Evolutionary conservation across 2,329 filamentous ascomycete genomes (phyloP), one percentile per base, ranked within the genome.

Genomic region (Fusarium praegraminearum): DNA sequence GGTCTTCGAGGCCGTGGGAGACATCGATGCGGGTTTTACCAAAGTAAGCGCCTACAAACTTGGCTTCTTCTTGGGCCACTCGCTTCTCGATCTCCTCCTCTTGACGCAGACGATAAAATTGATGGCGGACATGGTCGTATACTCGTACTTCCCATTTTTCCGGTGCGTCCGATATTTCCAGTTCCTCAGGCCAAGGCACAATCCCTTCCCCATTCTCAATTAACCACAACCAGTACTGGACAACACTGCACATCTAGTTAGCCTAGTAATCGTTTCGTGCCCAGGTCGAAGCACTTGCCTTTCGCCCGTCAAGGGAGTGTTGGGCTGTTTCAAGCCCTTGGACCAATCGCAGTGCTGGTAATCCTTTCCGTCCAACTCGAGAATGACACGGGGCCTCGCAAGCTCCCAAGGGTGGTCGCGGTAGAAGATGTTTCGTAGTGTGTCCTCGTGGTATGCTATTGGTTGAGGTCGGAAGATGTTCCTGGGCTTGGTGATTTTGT

Each of bases 401-500:
- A 99, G 83, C 81, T 99, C 96, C 96, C 96, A 99, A 7, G 96
- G 96, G 78, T 99, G 96, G 79, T 99, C 95, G 76, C 86, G 89
- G 83, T 93, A 99, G 83, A 98, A 99, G 30, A 90, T 88, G 72
- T 82, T 85, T 69, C 96, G 90, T 76, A 99, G 84, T 64, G 83
- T 81, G 80, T 99, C 96, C 79, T 99, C 96, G 64, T 91, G 88
- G 78, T 96, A 98, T 56, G 82, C 83, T 69, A 99, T 90, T 61
- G 84, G 82, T 70, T 94, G 87, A 2, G 96, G 96, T 73, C 90
- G 89, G 84, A 94, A 98, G 74, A 97, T 83, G 73, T 90, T 89
- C 80, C 89, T 93, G 32, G 91, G 85, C 78, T 85, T 84, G 53
- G 82, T 80, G 32, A 73, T 62, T 74, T 85, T 88, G n/a, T 77